phyloP scores from a whole-genome alignment of 164 flowering plant genomes.

The Vitis vinifera region DNA sequence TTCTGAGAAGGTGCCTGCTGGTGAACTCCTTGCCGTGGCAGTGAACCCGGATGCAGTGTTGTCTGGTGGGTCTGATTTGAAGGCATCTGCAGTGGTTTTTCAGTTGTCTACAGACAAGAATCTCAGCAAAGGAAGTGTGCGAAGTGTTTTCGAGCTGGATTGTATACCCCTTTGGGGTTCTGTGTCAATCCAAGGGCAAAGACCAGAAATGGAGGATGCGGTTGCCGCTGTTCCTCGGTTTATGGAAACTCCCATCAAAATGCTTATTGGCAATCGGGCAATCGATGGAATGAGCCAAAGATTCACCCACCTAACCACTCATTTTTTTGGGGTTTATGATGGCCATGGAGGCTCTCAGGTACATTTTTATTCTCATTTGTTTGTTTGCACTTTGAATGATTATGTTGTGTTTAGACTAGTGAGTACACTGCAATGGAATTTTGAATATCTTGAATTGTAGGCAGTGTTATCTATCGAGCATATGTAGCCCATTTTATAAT shows the following conservation, averaged over 20 bases:
- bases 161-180: constrained; percentile 52
- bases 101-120: constrained; percentile 26
- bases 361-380: not conserved
- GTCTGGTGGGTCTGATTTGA: constrained; percentile 14
- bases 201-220: constrained; percentile 57
- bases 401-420: not conserved
- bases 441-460: too few relatives aligned
- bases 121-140: constrained; percentile 17
- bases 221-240: constrained; percentile 36
- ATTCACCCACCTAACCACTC: constrained; percentile 32
- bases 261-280: constrained; percentile 33
- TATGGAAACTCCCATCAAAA: constrained; percentile 37
- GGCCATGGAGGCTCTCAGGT: constrained; percentile 58
- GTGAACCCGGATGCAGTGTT: constrained; percentile 19
- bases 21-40: constrained; percentile 22
- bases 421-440: not conserved
- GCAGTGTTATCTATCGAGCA: not conserved
- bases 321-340: constrained; percentile 52
- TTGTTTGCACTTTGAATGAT: not conserved
- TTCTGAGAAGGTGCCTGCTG: constrained; percentile 23
- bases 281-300: constrained; percentile 27
- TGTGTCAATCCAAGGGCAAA: constrained; percentile 35
- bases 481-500: not conserved
- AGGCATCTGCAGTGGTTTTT: constrained; percentile 27
- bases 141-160: constrained; percentile 37